Evolutionary conservation across 1,284 basidiomycete genomes (phyloP).

Genomic region (Pulchroboletus neoregius): DNA sequence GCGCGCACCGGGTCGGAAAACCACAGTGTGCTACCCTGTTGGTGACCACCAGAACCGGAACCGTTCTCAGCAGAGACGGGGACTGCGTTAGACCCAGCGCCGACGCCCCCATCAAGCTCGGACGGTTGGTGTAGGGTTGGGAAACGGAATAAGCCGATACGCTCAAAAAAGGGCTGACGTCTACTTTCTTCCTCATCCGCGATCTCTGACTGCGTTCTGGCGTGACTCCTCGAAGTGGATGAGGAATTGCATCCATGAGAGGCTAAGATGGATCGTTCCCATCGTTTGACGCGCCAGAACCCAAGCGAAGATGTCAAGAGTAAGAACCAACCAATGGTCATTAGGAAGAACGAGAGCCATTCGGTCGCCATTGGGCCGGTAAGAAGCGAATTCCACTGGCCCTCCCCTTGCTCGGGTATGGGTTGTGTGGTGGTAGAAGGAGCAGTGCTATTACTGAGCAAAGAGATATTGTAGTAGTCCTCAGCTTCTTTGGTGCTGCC

Average conservation of each 20-base stretch:
- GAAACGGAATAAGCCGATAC: conserved; percentile 25
- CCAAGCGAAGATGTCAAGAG: conserved; percentile 83
- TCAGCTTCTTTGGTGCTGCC: conserved; percentile 48
- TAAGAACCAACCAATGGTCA: conserved; percentile 93
- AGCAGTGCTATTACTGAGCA: conserved; percentile 15
- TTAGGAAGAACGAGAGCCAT: conserved; percentile 91
- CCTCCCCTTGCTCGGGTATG: conserved; percentile 9
- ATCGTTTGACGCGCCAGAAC: conserved; percentile 90
- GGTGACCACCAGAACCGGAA: conserved; percentile 4
- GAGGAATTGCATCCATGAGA: conserved; percentile 36
- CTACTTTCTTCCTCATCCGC: conserved; percentile 24
- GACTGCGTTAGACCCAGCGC: conserved; percentile 5
- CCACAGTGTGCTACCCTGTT: conserved; percentile 23
- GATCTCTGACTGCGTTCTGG: conserved; percentile 26
- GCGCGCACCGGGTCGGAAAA: conserved; percentile 44
- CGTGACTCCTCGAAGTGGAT: conserved; percentile 16
- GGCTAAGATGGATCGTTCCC: conserved; percentile 71
- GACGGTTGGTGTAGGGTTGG: conserved; percentile 11
- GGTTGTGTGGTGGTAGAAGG: conserved; percentile 11
- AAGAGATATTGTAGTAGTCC: conserved; percentile 37
- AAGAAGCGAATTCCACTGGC: conserved; percentile 32
- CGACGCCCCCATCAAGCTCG: conserved; percentile 8
- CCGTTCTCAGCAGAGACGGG: conserved; percentile 5
- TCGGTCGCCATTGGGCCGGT: conserved; percentile 64
- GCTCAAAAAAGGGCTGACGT: conserved; percentile 29